These are phyloP conservation scores for Blastosporella zonata DNA, from an alignment of 1,284 basidiomycete species.

Conservation along the genomic window DNA sequence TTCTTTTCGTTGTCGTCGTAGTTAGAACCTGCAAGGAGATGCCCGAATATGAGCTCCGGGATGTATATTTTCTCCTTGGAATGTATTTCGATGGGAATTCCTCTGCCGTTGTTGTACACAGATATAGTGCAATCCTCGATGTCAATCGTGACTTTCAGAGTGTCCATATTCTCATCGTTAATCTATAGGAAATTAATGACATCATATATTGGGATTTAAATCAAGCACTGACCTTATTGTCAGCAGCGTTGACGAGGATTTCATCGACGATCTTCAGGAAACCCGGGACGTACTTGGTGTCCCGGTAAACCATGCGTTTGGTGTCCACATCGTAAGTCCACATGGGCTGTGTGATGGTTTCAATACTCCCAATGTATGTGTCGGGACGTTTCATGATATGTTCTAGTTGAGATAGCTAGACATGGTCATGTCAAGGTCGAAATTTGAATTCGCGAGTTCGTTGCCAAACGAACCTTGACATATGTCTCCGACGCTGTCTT, in stretches of 20 bases:
- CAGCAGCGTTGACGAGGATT: conserved; percentile 98
- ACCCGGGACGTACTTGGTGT: conserved; percentile 93
- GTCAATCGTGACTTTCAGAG: conserved; percentile 86
- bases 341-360: conserved; percentile 81
- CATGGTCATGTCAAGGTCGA: conserved; percentile 10
- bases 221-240: conserved; percentile 79
- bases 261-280: conserved; percentile 99
- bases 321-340: conserved; percentile 86
- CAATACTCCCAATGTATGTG: conserved; percentile 96
- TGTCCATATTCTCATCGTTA: conserved; percentile 87
- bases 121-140: conserved; percentile 84
- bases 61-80: conserved; percentile 93
- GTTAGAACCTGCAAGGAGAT: conserved; percentile 94
- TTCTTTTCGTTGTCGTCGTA: conserved; percentile 99
- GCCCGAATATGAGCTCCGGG: conserved; percentile 97
- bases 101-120: conserved; percentile 94
- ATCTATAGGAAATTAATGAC: conserved; percentile 50
- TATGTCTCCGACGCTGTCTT: conserved; percentile 94
- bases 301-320: conserved; percentile 78
- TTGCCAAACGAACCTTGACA: conserved; percentile 64
- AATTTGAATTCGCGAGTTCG: background rate
- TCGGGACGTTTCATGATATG: conserved; percentile 97
- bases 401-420: conserved; percentile 91
- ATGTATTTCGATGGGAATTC: conserved; percentile 97
- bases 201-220: background rate